Evolutionary conservation across 768 basidiomycete genomes (phyloP), one percentile per base, ranked within the genome.

Genomic region (Pisolithus tinctorius): DNA sequence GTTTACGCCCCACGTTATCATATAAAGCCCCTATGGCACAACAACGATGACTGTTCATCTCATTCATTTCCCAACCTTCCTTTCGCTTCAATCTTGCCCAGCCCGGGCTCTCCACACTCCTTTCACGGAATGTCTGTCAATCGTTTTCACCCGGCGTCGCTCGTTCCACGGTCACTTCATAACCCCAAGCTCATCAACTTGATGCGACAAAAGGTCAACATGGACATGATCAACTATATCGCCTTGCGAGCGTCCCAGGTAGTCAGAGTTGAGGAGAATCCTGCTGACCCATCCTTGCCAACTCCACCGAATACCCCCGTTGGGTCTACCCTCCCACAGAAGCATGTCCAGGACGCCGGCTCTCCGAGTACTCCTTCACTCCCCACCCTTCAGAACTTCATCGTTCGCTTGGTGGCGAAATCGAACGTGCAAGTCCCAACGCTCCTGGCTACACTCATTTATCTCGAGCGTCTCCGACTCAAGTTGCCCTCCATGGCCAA

Each of bases 401-500:
- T 99, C 65, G 69, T 79, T 49, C 81, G 82, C 62, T 75, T 98
- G 49, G 83, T 93, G 55, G 75, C 82, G 55, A 77, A 78, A 63
- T 88, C 88, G 39, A 89, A 92, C 62, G 93, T 97, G 45, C 91
- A 92, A 66, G 89, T 91, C 6, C 77, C 91, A 26, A 97, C 93
- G 20, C 77, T 99, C 49, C 82, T 96, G 47, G 82, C 89, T 31
- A 96, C 93, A 30, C 77, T 97, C 63, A 75, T 95, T 57, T 97
- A 94, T 72, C 84, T 99, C 56, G 87, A 94, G 56, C 82, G 95
- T 34, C 77, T 99, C 48, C 82, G 84, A 45, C 65, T 75, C 31
- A 93, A 86, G 70, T 72, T 98, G 42, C 90, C 93, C 4, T 71
- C 78, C 27, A 80, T 88, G 70, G 87, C 91, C 20, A 91, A 88